These are phyloP conservation scores for Fusarium nanum DNA, from an alignment of 2,329 filamentous ascomycete species.

Conservation along the genomic window DNA sequence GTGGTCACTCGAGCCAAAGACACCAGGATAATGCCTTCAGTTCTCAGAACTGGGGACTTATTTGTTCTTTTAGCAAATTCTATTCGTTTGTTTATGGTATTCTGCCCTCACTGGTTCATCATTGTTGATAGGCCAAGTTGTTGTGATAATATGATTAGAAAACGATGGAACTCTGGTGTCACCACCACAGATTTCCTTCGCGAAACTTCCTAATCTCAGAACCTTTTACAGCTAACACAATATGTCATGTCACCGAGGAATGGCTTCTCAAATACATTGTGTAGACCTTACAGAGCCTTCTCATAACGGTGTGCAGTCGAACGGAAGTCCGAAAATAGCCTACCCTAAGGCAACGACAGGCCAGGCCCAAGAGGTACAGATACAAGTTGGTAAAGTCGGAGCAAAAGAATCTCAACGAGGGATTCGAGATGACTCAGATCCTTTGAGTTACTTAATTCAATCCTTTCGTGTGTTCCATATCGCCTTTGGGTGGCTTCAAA, in stretches of 20 bases:
- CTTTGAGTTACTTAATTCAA: background rate
- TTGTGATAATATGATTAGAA: rapidly evolving
- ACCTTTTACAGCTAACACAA: background rate
- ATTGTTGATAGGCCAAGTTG: background rate
- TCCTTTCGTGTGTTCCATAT: background rate
- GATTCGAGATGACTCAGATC: background rate
- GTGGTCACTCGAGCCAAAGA: background rate
- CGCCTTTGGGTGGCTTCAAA: background rate
- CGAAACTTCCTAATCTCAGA: background rate
- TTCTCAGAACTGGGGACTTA: background rate
- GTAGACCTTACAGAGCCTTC: background rate
- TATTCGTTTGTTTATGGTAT: background rate
- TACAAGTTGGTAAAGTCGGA: background rate
- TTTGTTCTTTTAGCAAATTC: background rate
- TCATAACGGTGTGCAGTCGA: background rate
- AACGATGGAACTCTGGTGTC: background rate
- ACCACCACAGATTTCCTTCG: background rate
- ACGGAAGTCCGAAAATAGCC: background rate
- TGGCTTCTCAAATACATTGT: background rate
- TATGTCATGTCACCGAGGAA: background rate
- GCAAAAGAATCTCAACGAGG: background rate
- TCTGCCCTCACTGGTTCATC: background rate
- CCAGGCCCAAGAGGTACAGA: background rate
- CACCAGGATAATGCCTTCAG: background rate
- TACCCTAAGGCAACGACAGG: background rate